Conservation (phyloP, 2,329 filamentous ascomycete species). For the Pezicula radicicola region DNA sequence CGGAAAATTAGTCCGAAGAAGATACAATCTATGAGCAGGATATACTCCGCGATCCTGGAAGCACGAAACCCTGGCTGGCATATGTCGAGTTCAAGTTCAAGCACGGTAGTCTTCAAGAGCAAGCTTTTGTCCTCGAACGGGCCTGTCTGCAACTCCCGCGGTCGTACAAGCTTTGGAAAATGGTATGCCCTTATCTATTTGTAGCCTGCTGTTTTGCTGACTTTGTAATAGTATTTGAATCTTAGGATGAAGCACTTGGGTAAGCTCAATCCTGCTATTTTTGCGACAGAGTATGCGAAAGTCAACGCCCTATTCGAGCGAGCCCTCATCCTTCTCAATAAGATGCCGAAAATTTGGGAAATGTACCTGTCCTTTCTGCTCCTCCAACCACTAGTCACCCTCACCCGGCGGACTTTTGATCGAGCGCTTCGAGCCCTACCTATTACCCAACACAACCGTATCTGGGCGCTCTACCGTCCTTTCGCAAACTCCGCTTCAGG, state of each 20-base stretch:
- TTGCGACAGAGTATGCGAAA: constrained; percentile 80
- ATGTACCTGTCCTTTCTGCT: constrained; percentile 92
- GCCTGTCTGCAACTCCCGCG: constrained; percentile 86
- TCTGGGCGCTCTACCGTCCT: constrained; percentile 87
- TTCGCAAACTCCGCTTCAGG: constrained; percentile 92
- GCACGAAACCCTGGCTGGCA: constrained; percentile 89
- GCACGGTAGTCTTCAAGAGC: constrained; percentile 81
- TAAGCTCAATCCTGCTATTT: constrained; percentile 78
- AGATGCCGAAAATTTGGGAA: constrained; percentile 98
- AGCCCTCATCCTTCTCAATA: constrained; percentile 89
- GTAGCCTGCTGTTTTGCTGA: constrained; percentile 10
- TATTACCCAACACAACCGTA: constrained; percentile 90
- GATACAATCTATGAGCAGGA: constrained; percentile 97
- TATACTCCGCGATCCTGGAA: constrained; percentile 79
- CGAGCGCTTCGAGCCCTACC: constrained; percentile 87
- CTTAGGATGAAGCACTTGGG: constrained; percentile 79
- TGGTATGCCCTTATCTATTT: constrained; percentile 48
- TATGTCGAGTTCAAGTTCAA: constrained; percentile 90
- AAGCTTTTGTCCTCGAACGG: constrained; percentile 83
- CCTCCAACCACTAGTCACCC: constrained; percentile 86
- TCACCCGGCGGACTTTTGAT: constrained; percentile 85
- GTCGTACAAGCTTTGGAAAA: constrained; percentile 98
- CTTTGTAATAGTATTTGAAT: constrained; percentile 66
- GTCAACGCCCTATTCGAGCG: constrained; percentile 94
- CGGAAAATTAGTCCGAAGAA: constrained; percentile 64